phyloP scores from a whole-genome alignment of 441 rosid genomes.

The Corymbia calophylla region DNA sequence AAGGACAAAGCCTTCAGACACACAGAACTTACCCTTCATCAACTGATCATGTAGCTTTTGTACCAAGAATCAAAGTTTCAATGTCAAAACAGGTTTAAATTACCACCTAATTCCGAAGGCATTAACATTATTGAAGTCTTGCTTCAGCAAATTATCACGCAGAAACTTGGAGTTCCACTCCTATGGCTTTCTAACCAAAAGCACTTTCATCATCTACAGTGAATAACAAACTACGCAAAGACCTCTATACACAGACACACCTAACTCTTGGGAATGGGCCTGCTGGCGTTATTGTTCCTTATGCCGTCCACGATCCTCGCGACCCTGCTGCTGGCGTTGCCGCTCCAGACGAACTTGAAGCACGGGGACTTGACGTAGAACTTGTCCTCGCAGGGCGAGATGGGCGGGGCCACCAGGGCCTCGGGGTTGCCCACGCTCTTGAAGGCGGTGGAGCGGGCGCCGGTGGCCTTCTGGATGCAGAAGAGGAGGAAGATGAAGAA shows the following conservation, averaged over 20 bases:
- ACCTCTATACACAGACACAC: conserved; percentile 8
- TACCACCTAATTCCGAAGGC: not conserved
- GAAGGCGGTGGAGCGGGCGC: conserved; percentile 32
- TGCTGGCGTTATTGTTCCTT: conserved; percentile 63
- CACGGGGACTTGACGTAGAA: conserved; percentile 50
- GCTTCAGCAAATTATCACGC: not conserved
- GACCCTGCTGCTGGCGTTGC: conserved; percentile 43
- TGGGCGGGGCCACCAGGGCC: conserved; percentile 36
- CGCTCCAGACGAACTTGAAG: conserved; percentile 89
- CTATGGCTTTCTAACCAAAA: not conserved
- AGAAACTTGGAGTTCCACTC: not conserved
- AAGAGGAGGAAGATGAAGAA: conserved; percentile 78
- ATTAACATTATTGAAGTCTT: not conserved
- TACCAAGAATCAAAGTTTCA: not conserved
- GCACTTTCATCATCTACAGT: not conserved
- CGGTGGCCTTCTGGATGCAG: conserved; percentile 43
- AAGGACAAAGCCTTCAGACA: conserved; percentile 55
- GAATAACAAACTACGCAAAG: not conserved
- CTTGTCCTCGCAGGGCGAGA: conserved; percentile 80
- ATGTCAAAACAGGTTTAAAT: not conserved
- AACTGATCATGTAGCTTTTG: not conserved
- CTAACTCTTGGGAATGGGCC: conserved; percentile 54
- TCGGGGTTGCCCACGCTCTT: conserved; percentile 34
- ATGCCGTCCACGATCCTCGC: conserved; percentile 38
- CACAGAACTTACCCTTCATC: not conserved